Percentiles rank a stretch among this genome's conserved stretches.
These are phyloP conservation scores for Pseudotulostoma volvatum DNA, from an alignment of 495 filamentous ascomycete species.

Conservation along the genomic window DNA sequence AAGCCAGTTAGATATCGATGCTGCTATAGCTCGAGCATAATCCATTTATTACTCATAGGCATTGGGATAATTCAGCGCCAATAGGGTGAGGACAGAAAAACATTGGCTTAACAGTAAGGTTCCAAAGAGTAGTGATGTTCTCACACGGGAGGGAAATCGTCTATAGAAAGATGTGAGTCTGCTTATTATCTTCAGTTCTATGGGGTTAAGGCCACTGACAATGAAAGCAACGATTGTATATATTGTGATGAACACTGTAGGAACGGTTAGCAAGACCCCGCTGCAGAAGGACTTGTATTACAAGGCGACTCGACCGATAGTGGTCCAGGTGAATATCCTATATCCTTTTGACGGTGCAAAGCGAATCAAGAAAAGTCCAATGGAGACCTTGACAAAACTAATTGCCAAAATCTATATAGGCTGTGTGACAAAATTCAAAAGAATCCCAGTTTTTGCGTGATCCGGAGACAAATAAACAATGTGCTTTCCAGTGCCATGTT, in stretches of 20 bases:
- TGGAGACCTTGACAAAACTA: conserved; percentile 28
- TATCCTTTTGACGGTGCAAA: conserved; percentile 20
- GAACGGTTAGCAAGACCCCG: conserved; percentile 1
- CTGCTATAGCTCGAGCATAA: too few relatives aligned
- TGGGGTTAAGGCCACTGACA: conserved; percentile 1
- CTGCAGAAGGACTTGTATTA: too few relatives aligned
- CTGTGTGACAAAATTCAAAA: conserved; percentile 30
- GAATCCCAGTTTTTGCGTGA: conserved; percentile 17
- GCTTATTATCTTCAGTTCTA: not conserved
- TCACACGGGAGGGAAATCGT: conserved; percentile 13
- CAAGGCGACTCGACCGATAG: conserved; percentile 7
- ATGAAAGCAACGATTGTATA: conserved; percentile 23
- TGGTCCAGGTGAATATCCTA: conserved; percentile 17
- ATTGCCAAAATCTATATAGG: conserved; percentile 25
- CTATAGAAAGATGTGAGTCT: conserved; percentile 3
- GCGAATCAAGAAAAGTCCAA: conserved; percentile 30
- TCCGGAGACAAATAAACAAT: conserved; percentile 11
- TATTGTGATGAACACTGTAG: conserved; percentile 20
- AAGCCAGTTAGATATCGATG: conserved; percentile 7
- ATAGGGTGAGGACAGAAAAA: conserved; percentile 15
- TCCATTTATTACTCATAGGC: conserved; percentile 7
- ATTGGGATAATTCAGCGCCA: conserved; percentile 21
- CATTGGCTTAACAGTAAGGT: conserved; percentile 18
- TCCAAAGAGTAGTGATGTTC: conserved; percentile 18
- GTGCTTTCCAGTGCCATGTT: conserved; percentile 27